Evolutionary conservation across 2,329 filamentous ascomycete species (phyloP).

Genomic region (Sporothrix globosa): DNA sequence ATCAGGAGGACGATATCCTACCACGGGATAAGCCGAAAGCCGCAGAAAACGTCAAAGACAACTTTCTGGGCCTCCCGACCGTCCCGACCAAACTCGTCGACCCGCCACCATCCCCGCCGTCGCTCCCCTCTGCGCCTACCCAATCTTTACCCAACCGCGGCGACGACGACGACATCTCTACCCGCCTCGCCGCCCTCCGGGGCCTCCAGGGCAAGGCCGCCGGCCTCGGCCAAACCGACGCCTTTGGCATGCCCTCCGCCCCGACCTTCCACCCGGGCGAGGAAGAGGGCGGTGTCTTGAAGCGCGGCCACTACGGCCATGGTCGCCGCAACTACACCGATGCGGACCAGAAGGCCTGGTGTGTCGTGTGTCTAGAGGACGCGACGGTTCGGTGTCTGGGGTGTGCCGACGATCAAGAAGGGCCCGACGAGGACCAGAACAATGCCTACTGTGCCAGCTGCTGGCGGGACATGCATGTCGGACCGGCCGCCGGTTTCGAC

Average conservation of each 20-base stretch:
- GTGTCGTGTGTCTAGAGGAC: slow-evolving; percentile 79
- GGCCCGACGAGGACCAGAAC: slow-evolving; percentile 6
- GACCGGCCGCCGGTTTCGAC: slow-evolving; percentile 69
- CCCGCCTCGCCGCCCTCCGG: slow-evolving; percentile 57
- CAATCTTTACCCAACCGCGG: slow-evolving; percentile 35
- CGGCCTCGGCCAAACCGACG: slow-evolving; percentile 41
- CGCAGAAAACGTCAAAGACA: slow-evolving; percentile 29
- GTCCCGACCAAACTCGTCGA: slow-evolving; percentile 52
- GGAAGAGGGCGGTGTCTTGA: slow-evolving; percentile 38
- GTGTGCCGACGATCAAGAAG: slow-evolving; percentile 63
- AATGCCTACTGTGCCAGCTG: slow-evolving; percentile 72
- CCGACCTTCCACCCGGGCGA: slow-evolving; percentile 55
- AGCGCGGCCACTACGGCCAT: slow-evolving; percentile 30
- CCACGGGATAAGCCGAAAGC: slow-evolving; percentile 5
- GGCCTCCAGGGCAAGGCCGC: slow-evolving; percentile 41
- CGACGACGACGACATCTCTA: slow-evolving; percentile 53
- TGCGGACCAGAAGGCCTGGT: slow-evolving; percentile 76
- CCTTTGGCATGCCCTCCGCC: slow-evolving; percentile 53
- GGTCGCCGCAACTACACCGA: slow-evolving; percentile 60
- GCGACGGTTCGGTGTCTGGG: slow-evolving; percentile 72
- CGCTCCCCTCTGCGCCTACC: slow-evolving; percentile 22
- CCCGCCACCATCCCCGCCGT: slow-evolving; percentile 38
- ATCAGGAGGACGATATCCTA: neutral
- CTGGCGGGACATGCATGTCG: slow-evolving; percentile 80
- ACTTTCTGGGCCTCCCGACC: slow-evolving; percentile 50